These are phyloP conservation scores for Plenodomus biglobosus DNA, from an alignment of 2,329 filamentous ascomycete species.

Conservation along the genomic window DNA sequence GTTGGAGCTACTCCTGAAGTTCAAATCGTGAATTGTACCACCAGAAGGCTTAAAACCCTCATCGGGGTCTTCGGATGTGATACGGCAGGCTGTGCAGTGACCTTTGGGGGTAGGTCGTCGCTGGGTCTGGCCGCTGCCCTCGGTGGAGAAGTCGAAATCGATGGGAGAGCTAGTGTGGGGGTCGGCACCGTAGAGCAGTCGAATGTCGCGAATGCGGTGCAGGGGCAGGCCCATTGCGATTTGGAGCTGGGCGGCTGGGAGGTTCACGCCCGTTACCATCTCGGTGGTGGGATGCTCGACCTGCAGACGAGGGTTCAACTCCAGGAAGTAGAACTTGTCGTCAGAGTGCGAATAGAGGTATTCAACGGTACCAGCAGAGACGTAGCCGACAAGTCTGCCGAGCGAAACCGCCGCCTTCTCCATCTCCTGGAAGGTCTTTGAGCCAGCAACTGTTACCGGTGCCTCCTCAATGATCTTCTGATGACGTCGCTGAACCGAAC, in stretches of 20 bases:
- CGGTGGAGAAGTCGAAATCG: constrained; percentile 93
- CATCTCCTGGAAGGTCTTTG: constrained; percentile 90
- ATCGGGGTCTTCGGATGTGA: constrained; percentile 97
- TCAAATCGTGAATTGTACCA: constrained; percentile 97
- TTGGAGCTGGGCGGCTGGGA: constrained; percentile 96
- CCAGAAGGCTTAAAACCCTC: constrained; percentile 99
- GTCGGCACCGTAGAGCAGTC: constrained; percentile 92
- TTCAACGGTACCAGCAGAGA: constrained; percentile 97
- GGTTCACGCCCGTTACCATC: constrained; percentile 97
- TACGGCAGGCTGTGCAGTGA: constrained; percentile 97
- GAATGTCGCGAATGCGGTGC: constrained; percentile 93
- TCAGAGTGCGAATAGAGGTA: constrained; percentile 98
- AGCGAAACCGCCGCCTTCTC: constrained; percentile 94
- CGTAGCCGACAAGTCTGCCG: constrained; percentile 92
- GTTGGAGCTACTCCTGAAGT: constrained; percentile 98
- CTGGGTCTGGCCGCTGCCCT: constrained; percentile 80
- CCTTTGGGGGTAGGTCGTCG: constrained; percentile 90
- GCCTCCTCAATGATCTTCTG: constrained; percentile 99
- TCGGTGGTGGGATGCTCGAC: constrained; percentile 99
- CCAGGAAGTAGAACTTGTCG: constrained; percentile 99
- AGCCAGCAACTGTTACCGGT: constrained; percentile 92
- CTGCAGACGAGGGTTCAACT: constrained; percentile 97
- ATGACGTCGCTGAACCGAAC: constrained; percentile 95
- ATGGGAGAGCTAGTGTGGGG: constrained; percentile 83
- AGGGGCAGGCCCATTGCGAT: constrained; percentile 98